Base-by-base conservation (phyloP, 225 moss, liverwort and hornwort species). In the Straminergon stramineum region DNA sequence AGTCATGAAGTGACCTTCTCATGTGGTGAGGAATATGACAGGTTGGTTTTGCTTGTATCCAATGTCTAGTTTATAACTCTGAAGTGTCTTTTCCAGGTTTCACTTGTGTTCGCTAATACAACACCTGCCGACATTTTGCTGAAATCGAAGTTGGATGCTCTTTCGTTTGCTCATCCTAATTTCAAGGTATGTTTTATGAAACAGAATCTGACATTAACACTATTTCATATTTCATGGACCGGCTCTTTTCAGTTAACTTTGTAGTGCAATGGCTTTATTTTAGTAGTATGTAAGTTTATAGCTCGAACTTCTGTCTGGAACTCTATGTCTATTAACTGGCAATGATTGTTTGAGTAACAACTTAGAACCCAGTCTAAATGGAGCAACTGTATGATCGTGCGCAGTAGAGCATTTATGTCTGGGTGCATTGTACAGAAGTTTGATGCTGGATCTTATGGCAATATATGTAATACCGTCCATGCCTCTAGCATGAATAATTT, bases 41-140 rank as follows among this genome's bases (percentile, higher is more conserved):
- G 53, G 83, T 66, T 60, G 39, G 22, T 91, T 83, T 60, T 85
- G 4, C 17, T 67, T 73, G 68, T 71, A 21, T 74, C 52, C 71
- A 86, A 60, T 68, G 74, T 88, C 66, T 41, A 45, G 43, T 84
- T 13, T 62, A 37, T 88, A 86, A 88, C 57, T 78, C 75, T 89
- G 77, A 69, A 58, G 10, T 82, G 79, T 76, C 35, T 66, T 65
- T 90, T 94, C 87, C 93, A 98, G 98, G 90, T 98, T 45, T 93
- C 97, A 63, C 96, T 98, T 69, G 74, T 97, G 52, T 98, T 93
- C 85, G 86, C 96, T 39, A 98, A 97, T 77, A 75, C 80, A 68
- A 86, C 97, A 86, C 95, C 95, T 87, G 95, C 88, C 58, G 97
- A 98, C 91, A 95, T 97, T 84, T 75, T 97, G 83, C 92, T 97